Conservation (phyloP, 352 stramenopile species). For the Elongisporangium undulatum region DNA sequence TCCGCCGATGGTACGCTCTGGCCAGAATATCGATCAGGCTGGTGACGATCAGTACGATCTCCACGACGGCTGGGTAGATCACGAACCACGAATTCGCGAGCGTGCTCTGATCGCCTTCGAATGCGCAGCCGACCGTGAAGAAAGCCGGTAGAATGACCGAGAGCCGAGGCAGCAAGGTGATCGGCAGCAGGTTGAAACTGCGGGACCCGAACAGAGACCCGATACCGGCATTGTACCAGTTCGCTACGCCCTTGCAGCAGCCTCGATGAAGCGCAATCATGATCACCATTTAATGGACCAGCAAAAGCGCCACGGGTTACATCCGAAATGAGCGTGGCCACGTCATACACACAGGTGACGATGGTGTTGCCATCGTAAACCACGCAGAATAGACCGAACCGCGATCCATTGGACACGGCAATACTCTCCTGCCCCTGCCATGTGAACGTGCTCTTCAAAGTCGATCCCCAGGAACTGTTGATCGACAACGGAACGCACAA, state of each 20-base stretch:
- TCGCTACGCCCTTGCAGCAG: not conserved
- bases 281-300: constrained; percentile 1
- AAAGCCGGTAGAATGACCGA: constrained; percentile 18
- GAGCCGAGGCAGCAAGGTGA: constrained; percentile 14
- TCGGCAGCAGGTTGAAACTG: constrained; percentile 12
- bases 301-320: not conserved
- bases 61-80: constrained; percentile 22
- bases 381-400: constrained; percentile 12
- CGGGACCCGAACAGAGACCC: constrained; percentile 8
- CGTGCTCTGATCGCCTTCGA: constrained; percentile 15
- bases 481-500: no score
- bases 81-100: constrained; percentile 21
- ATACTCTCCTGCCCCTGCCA: no score
- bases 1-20: constrained; percentile 7
- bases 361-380: constrained; percentile 3
- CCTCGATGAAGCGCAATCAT: not conserved
- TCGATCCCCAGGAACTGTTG: not conserved
- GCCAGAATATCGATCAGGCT: constrained; percentile 13
- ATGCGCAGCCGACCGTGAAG: constrained; percentile 12
- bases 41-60: constrained; percentile 20
- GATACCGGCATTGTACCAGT: constrained; percentile 8
- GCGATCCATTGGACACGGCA: constrained; percentile 1
- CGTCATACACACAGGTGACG: not conserved
- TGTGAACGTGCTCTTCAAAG: constrained; percentile 10
- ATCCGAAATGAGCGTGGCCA: constrained; percentile 4